Evolutionary conservation across 2,329 filamentous ascomycete species (phyloP).

Genomic region (Metarhizium humberi): DNA sequence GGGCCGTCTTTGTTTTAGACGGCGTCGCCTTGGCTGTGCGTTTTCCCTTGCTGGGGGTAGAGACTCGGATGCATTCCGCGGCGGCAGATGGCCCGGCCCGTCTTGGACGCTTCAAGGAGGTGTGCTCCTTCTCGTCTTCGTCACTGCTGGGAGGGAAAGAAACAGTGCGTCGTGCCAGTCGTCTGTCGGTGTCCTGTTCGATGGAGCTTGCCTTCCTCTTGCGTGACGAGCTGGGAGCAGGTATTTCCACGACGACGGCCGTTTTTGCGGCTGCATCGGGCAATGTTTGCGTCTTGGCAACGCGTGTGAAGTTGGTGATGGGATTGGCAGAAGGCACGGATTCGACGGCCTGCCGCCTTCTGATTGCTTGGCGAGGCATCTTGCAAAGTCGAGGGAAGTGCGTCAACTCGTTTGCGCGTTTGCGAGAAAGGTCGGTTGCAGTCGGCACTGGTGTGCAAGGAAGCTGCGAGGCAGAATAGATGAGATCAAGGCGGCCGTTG

Average conservation of each 20-base stretch:
- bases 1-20: conserved; percentile 18
- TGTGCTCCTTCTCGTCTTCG: conserved; percentile 9
- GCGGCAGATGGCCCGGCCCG: conserved; percentile 13
- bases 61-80: not conserved
- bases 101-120: conserved; percentile 7
- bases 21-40: conserved; percentile 18
- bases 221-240: conserved; percentile 16
- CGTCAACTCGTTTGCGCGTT: not conserved
- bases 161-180: conserved; percentile 16
- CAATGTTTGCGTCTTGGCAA: conserved; percentile 32
- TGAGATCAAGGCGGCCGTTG: not conserved
- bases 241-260: conserved; percentile 16
- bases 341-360: conserved; percentile 9
- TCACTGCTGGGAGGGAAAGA: conserved; percentile 25
- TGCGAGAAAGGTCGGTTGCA: not conserved
- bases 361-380: conserved; percentile 5
- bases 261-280: conserved; percentile 25
- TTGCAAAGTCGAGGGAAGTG: not conserved
- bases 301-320: conserved; percentile 36
- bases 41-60: conserved; percentile 18
- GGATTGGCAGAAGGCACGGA: conserved; percentile 11
- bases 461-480: not conserved
- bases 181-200: conserved; percentile 15
- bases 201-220: conserved; percentile 28
- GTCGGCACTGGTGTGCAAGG: not conserved